Evolutionary conservation across 352 stramenopile species (phyloP), one percentile per base, ranked within the genome.

Genomic region (Globisporangium cystogenes): DNA sequence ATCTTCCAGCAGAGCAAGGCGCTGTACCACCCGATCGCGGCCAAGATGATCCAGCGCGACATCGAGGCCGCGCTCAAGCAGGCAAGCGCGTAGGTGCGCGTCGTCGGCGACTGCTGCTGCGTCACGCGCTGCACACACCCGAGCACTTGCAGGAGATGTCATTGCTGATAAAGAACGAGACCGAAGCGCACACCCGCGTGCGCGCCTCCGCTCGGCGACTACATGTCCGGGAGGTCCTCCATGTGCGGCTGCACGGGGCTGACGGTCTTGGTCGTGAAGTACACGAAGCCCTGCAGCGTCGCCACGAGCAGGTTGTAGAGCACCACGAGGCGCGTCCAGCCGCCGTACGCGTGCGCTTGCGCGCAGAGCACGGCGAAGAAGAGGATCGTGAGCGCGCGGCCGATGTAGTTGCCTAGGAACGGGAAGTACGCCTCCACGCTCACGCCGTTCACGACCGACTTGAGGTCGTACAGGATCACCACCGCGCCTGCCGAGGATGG

Each of bases 371-470:
- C 81, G 2, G 81, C 79, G 53, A 94, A 90, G 64, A 87, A 94
- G 15, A 88, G 61, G 48, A 94, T 82, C 46, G 81, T 89, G 24
- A 83, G 58, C 18, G 79, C 81, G 24, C 83, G 83, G n/a, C 83
- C 83, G 18, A 94, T 82, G 62, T 92, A 92, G 61, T 91, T 94
- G 60, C 81, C 79, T 11, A 94, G 60, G 59, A 94, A 94, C n/a
- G 83, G 83, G 43, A 94, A 78, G 61, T 87, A 94, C 59, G 74
- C 65, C 62, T 94, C 83, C 50, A 94, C 68, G 47, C 78, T 90
- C 52, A 94, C 63, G 52, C 81, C 80, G 58, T 90, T 79, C 29
- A 94, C 78, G 47, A 92, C 69, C 15, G 79, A 87, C 65, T 94
- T 94, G 42, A 94, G 67, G 59, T 94, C 83, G 49, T 88, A 92